These are phyloP conservation scores for Musa troglodytarum DNA, from an alignment of 176 grass and related monocot species.

Conservation along the genomic window DNA sequence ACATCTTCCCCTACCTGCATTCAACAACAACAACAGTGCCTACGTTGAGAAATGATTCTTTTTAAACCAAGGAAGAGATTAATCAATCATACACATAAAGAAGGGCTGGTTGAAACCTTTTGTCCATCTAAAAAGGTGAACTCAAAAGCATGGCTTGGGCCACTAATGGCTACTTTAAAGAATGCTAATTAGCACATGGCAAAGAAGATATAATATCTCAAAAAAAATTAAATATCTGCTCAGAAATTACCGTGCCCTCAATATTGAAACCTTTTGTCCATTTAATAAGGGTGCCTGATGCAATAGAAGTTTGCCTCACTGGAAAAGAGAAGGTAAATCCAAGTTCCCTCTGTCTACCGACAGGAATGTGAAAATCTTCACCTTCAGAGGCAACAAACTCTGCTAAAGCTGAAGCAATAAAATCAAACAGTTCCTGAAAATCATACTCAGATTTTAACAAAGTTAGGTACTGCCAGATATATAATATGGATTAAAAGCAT, in stretches of 20 bases:
- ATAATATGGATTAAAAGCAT: neutral
- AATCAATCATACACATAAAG: neutral
- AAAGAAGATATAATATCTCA: neutral
- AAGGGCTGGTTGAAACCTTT: too few species aligned
- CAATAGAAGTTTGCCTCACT: slow-evolving; percentile 63
- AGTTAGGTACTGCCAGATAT: neutral
- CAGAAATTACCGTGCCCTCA: slow-evolving; percentile 42
- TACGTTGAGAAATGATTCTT: neutral
- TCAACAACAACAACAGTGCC: slow-evolving; percentile 7
- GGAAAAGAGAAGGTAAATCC: slow-evolving; percentile 93
- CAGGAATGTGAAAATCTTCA: slow-evolving; percentile 55
- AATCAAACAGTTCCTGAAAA: slow-evolving; percentile 77
- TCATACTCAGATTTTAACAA: neutral
- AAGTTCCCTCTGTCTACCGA: slow-evolving; percentile 56
- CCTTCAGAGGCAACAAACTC: slow-evolving; percentile 59
- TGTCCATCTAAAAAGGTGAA: too few species aligned
- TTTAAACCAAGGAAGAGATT: neutral
- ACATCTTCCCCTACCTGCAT: slow-evolving; percentile 61
- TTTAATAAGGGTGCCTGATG: slow-evolving; percentile 76
- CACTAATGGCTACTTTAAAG: neutral
- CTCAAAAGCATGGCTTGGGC: too few species aligned
- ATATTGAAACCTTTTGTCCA: slow-evolving; percentile 87
- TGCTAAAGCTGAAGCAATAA: slow-evolving; percentile 54
- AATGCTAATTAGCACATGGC: neutral
- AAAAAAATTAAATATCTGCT: neutral